These are phyloP conservation scores for Trichophaea hybrida DNA, from an alignment of 2,329 filamentous ascomycete species.

Conservation along the genomic window DNA sequence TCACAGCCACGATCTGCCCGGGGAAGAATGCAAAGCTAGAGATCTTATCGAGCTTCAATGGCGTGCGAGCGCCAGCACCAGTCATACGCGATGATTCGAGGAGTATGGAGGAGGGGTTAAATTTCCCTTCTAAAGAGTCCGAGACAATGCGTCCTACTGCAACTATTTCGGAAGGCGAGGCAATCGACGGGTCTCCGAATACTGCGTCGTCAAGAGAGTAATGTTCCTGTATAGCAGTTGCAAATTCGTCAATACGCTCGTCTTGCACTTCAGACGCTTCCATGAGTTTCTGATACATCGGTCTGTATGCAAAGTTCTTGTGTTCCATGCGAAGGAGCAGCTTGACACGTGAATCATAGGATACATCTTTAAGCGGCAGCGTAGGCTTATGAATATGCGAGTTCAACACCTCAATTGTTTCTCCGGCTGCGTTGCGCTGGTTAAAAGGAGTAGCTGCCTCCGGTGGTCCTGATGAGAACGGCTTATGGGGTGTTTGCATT, in stretches of 20 bases:
- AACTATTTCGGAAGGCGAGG: slow-evolving; percentile 64
- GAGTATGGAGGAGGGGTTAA: slow-evolving; percentile 73
- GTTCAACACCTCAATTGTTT: slow-evolving; percentile 73
- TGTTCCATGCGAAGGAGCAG: slow-evolving; percentile 75
- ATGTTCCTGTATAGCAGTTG: slow-evolving; percentile 55
- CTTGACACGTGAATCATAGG: slow-evolving; percentile 62
- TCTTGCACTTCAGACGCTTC: slow-evolving; percentile 88
- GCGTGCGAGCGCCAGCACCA: slow-evolving; percentile 68
- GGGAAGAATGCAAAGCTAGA: slow-evolving; percentile 73
- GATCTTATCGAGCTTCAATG: slow-evolving; percentile 58
- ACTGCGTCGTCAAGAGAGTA: slow-evolving; percentile 62
- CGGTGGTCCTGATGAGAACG: background rate
- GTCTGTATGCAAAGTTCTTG: slow-evolving; percentile 82
- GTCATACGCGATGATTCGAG: slow-evolving; percentile 75
- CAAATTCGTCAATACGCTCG: slow-evolving; percentile 86
- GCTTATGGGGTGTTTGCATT: slow-evolving; percentile 14
- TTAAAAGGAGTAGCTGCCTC: slow-evolving; percentile 47
- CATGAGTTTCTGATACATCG: slow-evolving; percentile 85
- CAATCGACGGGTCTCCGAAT: slow-evolving; percentile 74
- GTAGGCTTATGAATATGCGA: slow-evolving; percentile 44
- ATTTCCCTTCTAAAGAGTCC: slow-evolving; percentile 69
- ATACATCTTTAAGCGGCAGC: slow-evolving; percentile 56
- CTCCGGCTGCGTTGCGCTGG: slow-evolving; percentile 63
- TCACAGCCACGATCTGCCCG: slow-evolving; percentile 78
- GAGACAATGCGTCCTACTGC: slow-evolving; percentile 85